Conservation (phyloP, 1,284 basidiomycete genomes). For the Somion occarium region DNA sequence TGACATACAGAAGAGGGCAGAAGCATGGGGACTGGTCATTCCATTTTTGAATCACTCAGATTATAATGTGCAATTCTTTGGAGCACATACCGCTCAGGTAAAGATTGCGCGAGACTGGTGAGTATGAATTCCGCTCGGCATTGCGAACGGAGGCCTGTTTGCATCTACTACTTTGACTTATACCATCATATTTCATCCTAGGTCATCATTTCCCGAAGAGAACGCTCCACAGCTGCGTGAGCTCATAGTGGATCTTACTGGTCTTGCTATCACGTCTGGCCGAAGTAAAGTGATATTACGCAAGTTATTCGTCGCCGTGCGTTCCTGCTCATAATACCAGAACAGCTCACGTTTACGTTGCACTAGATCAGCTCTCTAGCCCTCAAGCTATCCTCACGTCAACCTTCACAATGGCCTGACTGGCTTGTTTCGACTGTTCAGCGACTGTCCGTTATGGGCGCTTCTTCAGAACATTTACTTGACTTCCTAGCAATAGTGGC, state of each 20-base stretch:
- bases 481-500: conserved; percentile 83
- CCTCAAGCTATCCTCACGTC: conserved; percentile 60
- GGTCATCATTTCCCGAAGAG: conserved; percentile 59
- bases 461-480: conserved; percentile 52
- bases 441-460: conserved; percentile 52
- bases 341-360: not conserved
- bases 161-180: too few relatives aligned
- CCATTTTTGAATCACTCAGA: conserved; percentile 68
- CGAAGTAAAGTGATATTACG: conserved; percentile 69
- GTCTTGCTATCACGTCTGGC: conserved; percentile 48
- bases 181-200: not conserved
- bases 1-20: conserved; percentile 66
- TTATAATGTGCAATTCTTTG: conserved; percentile 85
- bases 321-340: conserved; percentile 22
- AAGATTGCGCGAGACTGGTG: conserved; percentile 90
- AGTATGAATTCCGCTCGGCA: too few relatives aligned
- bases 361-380: conserved; percentile 69
- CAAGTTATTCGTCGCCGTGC: conserved; percentile 82
- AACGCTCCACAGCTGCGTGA: conserved; percentile 51
- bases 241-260: conserved; percentile 59
- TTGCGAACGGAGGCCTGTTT: too few relatives aligned
- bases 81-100: conserved; percentile 86
- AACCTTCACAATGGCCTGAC: conserved; percentile 58
- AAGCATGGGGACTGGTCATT: conserved; percentile 76
- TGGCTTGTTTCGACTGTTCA: conserved; percentile 65